Conservation (phyloP, 2,329 filamentous ascomycete genomes). For the Apiospora koreana region DNA sequence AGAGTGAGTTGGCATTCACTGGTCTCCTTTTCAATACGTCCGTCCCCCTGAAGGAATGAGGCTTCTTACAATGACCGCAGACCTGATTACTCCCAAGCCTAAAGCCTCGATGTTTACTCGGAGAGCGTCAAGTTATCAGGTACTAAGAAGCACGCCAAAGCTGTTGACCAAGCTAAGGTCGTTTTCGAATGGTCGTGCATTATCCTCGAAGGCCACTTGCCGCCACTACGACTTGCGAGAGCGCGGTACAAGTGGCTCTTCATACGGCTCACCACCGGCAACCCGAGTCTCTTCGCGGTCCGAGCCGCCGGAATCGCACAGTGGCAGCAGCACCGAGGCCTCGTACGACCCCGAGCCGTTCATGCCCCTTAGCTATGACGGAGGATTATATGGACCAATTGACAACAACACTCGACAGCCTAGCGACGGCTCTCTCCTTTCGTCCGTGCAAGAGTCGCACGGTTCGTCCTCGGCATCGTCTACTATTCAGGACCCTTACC, state of each 20-base stretch:
- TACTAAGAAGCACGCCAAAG: conserved; percentile 21
- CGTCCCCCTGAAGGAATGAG: not conserved
- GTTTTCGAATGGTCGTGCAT: conserved; percentile 24
- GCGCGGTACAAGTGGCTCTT: conserved; percentile 19
- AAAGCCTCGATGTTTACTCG: conserved; percentile 14
- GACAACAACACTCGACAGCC: conserved; percentile 10
- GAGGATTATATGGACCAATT: conserved; percentile 15
- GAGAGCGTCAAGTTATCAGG: conserved; percentile 21
- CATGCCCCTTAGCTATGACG: conserved; percentile 17
- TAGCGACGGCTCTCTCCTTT: conserved; percentile 25
- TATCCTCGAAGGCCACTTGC: conserved; percentile 25
- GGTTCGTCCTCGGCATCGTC: not conserved
- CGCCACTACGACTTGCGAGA: conserved; percentile 18
- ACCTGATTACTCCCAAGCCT: conserved; percentile 15
- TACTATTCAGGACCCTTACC: conserved; percentile 24
- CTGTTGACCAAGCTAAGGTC: conserved; percentile 24
- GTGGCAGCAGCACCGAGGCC: conserved; percentile 18
- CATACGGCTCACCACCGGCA: conserved; percentile 19
- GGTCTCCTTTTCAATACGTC: not conserved
- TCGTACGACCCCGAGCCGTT: conserved; percentile 17
- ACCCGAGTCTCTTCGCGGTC: conserved; percentile 11
- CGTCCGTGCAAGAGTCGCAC: conserved; percentile 31
- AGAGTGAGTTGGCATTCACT: not conserved
- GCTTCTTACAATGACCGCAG: not conserved
- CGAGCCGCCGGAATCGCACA: not conserved